Evolutionary conservation across 495 filamentous ascomycete genomes (phyloP).

Genomic region (Cryomyces minteri): DNA sequence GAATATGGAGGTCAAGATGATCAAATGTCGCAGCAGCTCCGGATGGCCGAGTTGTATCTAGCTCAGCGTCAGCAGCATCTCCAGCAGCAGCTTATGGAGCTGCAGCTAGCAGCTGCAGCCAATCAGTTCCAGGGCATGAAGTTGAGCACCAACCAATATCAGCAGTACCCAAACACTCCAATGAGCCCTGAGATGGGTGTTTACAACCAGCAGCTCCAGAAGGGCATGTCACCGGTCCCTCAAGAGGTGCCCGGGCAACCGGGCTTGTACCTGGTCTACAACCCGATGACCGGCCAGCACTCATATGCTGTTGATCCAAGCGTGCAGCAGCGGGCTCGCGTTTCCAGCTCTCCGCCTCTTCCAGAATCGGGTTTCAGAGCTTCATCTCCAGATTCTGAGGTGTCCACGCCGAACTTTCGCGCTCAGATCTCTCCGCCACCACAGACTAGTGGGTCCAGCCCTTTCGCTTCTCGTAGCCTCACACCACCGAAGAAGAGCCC

Average conservation of each 20-base stretch:
- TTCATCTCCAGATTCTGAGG: conserved; percentile 12
- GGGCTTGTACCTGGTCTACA: conserved; percentile 67
- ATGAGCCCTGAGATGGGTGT: conserved; percentile 31
- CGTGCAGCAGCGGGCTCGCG: conserved; percentile 23
- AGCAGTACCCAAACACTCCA: conserved; percentile 21
- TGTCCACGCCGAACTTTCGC: conserved; percentile 32
- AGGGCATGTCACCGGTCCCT: conserved; percentile 52
- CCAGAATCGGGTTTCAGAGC: conserved; percentile 13
- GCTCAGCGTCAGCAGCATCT: conserved; percentile 78
- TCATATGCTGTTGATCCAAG: conserved; percentile 47
- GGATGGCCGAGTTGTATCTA: conserved; percentile 71
- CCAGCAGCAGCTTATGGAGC: conserved; percentile 33
- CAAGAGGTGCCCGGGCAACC: conserved; percentile 51
- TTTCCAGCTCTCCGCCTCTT: conserved; percentile 17
- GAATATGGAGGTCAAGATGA: conserved; percentile 46
- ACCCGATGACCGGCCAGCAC: conserved; percentile 69
- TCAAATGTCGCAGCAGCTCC: conserved; percentile 58
- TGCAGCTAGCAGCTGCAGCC: conserved; percentile 33
- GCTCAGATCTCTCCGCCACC: conserved; percentile 70
- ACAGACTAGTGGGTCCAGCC: conserved; percentile 29
- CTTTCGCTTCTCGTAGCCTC: conserved; percentile 33
- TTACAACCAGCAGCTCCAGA: conserved; percentile 53
- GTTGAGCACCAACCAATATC: conserved; percentile 25
- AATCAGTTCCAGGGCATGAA: conserved; percentile 67
- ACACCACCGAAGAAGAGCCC: conserved; percentile 55